These are phyloP conservation scores for Venturia carpophila DNA, from an alignment of 2,329 filamentous ascomycete genomes.

Conservation along the genomic window DNA sequence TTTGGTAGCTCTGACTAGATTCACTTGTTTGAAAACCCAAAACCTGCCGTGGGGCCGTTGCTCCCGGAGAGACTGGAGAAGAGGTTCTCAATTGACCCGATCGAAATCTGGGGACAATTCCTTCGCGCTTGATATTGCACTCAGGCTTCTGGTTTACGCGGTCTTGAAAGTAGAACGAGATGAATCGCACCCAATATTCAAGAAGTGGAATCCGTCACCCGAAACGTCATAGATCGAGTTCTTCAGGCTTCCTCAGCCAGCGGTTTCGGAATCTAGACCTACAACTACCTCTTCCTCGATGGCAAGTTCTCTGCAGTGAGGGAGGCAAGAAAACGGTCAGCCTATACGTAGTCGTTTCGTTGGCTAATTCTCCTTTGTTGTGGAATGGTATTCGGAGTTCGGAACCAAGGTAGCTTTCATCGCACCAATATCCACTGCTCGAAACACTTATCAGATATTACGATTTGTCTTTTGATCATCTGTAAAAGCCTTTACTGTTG, in stretches of 20 bases:
- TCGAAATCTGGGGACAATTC: conserved; percentile 51
- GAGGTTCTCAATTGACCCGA: conserved; percentile 58
- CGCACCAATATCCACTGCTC: background rate
- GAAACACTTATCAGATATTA: background rate
- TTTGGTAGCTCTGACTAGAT: no score
- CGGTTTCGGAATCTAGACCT: background rate
- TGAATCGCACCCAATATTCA: conserved; percentile 39
- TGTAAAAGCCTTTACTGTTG: background rate
- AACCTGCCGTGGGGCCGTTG: conserved; percentile 53
- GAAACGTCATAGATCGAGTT: conserved; percentile 1
- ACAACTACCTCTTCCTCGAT: background rate
- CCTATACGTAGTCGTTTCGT: background rate
- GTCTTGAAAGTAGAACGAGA: conserved; percentile 49
- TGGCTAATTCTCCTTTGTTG: background rate
- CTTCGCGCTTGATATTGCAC: conserved; percentile 57
- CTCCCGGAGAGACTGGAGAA: conserved; percentile 58
- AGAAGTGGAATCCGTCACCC: conserved; percentile 17
- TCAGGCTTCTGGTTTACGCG: conserved; percentile 56
- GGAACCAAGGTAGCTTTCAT: background rate
- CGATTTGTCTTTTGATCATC: background rate
- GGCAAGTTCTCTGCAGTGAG: background rate
- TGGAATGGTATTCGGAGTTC: background rate
- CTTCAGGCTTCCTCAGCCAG: background rate
- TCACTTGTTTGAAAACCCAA: conserved; percentile 17
- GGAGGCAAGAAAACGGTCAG: background rate